These are phyloP conservation scores for Cytospora piceae DNA, from an alignment of 2,329 filamentous ascomycete species.

Conservation along the genomic window DNA sequence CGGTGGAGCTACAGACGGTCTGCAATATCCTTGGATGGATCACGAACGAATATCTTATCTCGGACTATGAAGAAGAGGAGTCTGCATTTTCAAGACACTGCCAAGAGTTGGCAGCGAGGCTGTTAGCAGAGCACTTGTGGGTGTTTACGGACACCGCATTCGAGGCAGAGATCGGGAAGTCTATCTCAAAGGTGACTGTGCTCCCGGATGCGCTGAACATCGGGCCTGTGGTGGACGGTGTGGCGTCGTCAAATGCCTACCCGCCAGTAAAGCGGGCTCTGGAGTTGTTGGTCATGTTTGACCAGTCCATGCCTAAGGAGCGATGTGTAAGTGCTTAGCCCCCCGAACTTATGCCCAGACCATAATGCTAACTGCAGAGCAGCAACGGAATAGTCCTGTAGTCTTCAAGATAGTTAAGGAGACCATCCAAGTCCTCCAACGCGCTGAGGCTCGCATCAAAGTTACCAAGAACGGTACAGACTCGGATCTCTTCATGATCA, in stretches of 20 bases:
- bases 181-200: constrained; percentile 54
- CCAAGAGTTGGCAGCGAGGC: constrained; percentile 58
- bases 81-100: constrained; percentile 57
- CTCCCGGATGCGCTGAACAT: constrained; percentile 55
- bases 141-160: constrained; percentile 58
- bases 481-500: constrained; percentile 88
- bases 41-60: constrained; percentile 59
- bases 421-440: constrained; percentile 80
- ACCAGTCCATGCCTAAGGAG: constrained; percentile 67
- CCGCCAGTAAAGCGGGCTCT: constrained; percentile 62
- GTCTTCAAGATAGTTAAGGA: constrained; percentile 80
- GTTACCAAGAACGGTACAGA: constrained; percentile 66
- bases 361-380: constrained; percentile 28
- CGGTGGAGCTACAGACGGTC: constrained; percentile 51
- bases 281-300: constrained; percentile 64
- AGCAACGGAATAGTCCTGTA: constrained; percentile 58
- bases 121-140: constrained; percentile 63
- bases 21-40: constrained; percentile 63
- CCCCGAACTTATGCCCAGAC: neutral
- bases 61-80: constrained; percentile 60
- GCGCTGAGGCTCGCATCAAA: constrained; percentile 73
- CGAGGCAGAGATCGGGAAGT: constrained; percentile 58
- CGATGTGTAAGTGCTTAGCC: constrained; percentile 54
- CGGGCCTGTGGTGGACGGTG: constrained; percentile 51
- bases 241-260: constrained; percentile 60